Evolutionary conservation across 1,139 yeast species (phyloP).

Genomic region (Pichia sp.): DNA sequence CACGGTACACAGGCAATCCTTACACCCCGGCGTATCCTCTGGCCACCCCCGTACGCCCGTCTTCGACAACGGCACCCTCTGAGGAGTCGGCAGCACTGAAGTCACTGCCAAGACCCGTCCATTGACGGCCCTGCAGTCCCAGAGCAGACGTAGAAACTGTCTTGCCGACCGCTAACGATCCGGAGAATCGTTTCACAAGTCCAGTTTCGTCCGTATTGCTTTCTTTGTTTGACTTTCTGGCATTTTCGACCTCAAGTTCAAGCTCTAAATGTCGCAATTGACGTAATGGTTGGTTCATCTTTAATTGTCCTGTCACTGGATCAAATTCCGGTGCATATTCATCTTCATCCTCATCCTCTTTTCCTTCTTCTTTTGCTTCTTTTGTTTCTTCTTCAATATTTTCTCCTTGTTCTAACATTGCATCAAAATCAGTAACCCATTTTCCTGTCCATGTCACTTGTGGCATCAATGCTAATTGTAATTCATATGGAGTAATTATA

Average conservation of each 20-base stretch:
- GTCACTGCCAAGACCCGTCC: constrained; percentile 94
- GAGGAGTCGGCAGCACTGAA: constrained; percentile 36
- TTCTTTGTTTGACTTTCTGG: constrained; percentile 14
- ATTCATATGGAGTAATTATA: constrained; percentile 87
- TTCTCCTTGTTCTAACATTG: constrained; percentile 35
- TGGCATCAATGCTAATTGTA: constrained; percentile 68
- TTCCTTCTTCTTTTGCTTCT: constrained; percentile 29
- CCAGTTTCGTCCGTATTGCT: constrained; percentile 23
- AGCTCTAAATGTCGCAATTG: constrained; percentile 60
- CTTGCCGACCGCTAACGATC: constrained; percentile 58
- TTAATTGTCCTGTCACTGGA: constrained; percentile 78
- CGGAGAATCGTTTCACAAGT: constrained; percentile 54
- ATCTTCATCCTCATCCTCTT: constrained; percentile 41
- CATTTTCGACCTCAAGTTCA: constrained; percentile 21
- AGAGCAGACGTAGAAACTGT: constrained; percentile 89
- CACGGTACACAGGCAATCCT: background rate
- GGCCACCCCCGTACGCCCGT: constrained; percentile 84
- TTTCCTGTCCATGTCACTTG: constrained; percentile 85
- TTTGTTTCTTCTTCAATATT: constrained; percentile 28
- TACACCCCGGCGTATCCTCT: constrained; percentile 51
- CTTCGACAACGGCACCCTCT: constrained; percentile 68
- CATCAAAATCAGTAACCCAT: constrained; percentile 79
- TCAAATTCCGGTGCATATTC: constrained; percentile 80
- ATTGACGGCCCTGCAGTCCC: constrained; percentile 61
- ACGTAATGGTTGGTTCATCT: constrained; percentile 69